These are phyloP conservation scores for Orbilia blumenaviensis DNA, from an alignment of 2,329 filamentous ascomycete species.

Conservation along the genomic window DNA sequence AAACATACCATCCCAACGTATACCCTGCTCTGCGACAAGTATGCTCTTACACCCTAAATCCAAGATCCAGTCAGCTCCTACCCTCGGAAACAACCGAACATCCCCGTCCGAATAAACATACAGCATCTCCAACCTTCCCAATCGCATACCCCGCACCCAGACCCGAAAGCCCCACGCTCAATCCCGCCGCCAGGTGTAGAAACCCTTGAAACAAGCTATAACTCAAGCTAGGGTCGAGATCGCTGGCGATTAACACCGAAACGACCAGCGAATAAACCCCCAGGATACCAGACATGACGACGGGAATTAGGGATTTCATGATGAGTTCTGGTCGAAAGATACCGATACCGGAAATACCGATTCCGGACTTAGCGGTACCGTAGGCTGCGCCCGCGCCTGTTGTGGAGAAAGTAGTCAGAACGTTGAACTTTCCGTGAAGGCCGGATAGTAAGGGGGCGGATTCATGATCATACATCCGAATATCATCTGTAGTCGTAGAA, in stretches of 20 bases:
- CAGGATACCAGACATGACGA: conserved; percentile 99
- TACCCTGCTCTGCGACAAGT: conserved; percentile 94
- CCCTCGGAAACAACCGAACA: not conserved
- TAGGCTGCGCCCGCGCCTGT: conserved; percentile 74
- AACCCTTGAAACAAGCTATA: conserved; percentile 92
- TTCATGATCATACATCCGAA: conserved; percentile 39
- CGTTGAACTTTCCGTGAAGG: not conserved
- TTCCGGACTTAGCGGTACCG: conserved; percentile 83
- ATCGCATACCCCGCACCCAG: conserved; percentile 96
- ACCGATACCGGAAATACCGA: conserved; percentile 85
- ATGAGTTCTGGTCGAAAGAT: conserved; percentile 86
- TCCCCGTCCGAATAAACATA: conserved; percentile 60
- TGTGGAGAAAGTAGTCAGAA: not conserved
- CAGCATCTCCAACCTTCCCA: conserved; percentile 91
- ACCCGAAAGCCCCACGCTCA: conserved; percentile 91
- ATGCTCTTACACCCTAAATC: conserved; percentile 77
- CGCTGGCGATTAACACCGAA: conserved; percentile 91
- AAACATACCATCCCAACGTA: conserved; percentile 95
- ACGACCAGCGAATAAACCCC: conserved; percentile 98
- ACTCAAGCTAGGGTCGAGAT: conserved; percentile 73
- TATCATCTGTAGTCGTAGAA: conserved; percentile 34
- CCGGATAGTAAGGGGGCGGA: not conserved
- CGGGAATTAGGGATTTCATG: conserved; percentile 74
- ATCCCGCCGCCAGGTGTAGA: conserved; percentile 89
- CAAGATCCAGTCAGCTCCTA: conserved; percentile 13